Evolutionary conservation across 2,329 filamentous ascomycete genomes (phyloP), one percentile per base, ranked within the genome.

Genomic region (Endoconidiophora laricicola): DNA sequence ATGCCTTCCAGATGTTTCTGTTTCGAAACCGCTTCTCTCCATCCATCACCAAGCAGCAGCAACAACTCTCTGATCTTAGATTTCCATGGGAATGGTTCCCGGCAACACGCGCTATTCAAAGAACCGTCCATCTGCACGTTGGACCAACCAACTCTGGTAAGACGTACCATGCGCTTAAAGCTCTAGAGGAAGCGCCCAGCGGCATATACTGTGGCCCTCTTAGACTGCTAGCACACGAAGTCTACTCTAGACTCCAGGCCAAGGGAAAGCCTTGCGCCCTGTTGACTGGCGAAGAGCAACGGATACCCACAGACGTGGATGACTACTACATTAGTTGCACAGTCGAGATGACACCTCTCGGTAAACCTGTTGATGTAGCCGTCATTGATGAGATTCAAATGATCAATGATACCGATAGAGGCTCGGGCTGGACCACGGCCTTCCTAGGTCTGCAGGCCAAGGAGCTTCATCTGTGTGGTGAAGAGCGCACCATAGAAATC

Each of bases 331-430:
- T 73, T 52, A 90, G 86, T 60, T 95, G 91, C 60, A 98, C 91
- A 0, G 91, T 98, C 2, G 91, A 98, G 63, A 98, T 98, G 75
- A 65, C 73, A 6, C 74, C 74, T 1, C 60, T 71, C n/a, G 72
- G 67, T 57, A 56, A 65, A 3, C 61, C 63, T 2, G 78, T 85
- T 26, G 90, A 96, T 40, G 88, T 98, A 36, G 90, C 86, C 1
- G 90, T 98, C 56, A 90, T 98, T 55, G 91, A 98, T 60, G 91
- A 98, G 67, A 96, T 98, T 52, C 91, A 98, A 65, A 96, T 98
- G 91, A 86, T 98, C 57, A 81, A 78, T 14, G 81, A 87, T 58
- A 55, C 62, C 0, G 77, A 86, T 0, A 81, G 91, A 57, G 91
- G 93, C 1, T 94, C 83, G 80, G 88, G 87, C 2, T 98, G 91